Percentiles rank a stretch among this genome's conserved stretches.
Conservation (phyloP, 148 eudicot species). For the Euryodendron excelsum region DNA sequence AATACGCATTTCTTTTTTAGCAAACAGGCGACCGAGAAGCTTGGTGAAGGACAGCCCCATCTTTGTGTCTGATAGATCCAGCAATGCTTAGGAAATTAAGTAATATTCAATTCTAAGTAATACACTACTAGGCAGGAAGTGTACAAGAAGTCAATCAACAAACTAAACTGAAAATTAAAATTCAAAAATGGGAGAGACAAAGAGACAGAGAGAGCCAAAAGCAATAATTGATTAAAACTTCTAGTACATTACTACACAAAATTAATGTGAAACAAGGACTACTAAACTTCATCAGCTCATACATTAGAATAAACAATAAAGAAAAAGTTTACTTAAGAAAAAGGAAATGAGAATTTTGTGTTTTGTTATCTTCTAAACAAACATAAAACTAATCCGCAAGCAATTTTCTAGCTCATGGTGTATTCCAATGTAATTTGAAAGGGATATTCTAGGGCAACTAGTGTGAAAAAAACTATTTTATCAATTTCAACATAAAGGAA, state of each 20-base stretch:
- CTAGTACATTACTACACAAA: background rate
- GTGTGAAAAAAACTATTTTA: too few relatives aligned
- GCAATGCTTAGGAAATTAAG: background rate
- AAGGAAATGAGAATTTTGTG: too few relatives aligned
- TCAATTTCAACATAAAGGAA: too few relatives aligned
- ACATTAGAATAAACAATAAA: too few relatives aligned
- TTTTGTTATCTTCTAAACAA: too few relatives aligned
- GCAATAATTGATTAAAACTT: background rate
- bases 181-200: background rate
- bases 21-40: conserved; percentile 18
- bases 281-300: background rate
- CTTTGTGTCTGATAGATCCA: conserved; percentile 8
- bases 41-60: conserved; percentile 26
- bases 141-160: background rate
- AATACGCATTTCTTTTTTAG: conserved; percentile 11
- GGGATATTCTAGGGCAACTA: too few relatives aligned
- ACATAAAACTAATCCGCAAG: too few relatives aligned
- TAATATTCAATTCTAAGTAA: background rate
- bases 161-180: background rate
- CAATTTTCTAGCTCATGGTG: too few relatives aligned
- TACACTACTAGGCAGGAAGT: background rate
- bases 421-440: too few relatives aligned
- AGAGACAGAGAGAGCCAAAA: background rate
- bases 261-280: background rate
- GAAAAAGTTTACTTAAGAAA: too few relatives aligned